A percentile compares a stretch with the other conserved stretches of the same genome.
phyloP scores from a whole-genome alignment of 1,284 basidiomycete species.

The Gomphus bonarii region DNA sequence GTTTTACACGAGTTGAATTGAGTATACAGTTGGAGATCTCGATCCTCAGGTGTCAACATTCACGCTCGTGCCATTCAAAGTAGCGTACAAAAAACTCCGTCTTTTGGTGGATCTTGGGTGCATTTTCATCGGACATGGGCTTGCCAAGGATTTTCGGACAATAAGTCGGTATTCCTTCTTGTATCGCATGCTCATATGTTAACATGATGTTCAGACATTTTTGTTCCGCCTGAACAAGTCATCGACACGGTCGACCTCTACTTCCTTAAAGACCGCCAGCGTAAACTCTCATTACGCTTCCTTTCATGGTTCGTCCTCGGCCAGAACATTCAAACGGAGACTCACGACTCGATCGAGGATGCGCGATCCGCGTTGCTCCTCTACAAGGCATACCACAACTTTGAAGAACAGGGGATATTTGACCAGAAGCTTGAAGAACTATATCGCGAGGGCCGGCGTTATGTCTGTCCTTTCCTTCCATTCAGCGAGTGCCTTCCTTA shows the following conservation, averaged over 20 bases:
- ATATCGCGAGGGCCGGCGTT: constrained; percentile 62
- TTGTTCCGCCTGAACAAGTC: constrained; percentile 90
- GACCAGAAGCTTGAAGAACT: constrained; percentile 83
- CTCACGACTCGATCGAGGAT: constrained; percentile 96
- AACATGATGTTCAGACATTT: constrained; percentile 59
- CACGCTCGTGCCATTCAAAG: constrained; percentile 89
- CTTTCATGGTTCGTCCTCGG: constrained; percentile 89
- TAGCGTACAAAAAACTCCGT: constrained; percentile 97
- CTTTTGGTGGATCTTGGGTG: constrained; percentile 91
- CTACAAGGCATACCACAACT: constrained; percentile 75
- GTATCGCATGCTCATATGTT: background rate
- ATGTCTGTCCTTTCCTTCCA: constrained; percentile 31
- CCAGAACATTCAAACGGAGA: constrained; percentile 86
- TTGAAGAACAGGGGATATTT: constrained; percentile 71
- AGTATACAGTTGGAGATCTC: constrained; percentile 71
- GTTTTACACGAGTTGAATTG: background rate
- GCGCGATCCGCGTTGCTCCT: constrained; percentile 81
- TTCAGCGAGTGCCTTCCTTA: too few species aligned
- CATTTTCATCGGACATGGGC: constrained; percentile 94
- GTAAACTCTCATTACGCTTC: constrained; percentile 89
- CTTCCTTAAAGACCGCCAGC: constrained; percentile 71
- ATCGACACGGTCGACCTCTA: constrained; percentile 96
- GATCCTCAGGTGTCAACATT: constrained; percentile 77
- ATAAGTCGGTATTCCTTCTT: constrained; percentile 64
- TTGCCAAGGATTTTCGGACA: constrained; percentile 99